Conservation (phyloP, 805 yeast genomes). For the Wickerhamiella sorbophila region DNA sequence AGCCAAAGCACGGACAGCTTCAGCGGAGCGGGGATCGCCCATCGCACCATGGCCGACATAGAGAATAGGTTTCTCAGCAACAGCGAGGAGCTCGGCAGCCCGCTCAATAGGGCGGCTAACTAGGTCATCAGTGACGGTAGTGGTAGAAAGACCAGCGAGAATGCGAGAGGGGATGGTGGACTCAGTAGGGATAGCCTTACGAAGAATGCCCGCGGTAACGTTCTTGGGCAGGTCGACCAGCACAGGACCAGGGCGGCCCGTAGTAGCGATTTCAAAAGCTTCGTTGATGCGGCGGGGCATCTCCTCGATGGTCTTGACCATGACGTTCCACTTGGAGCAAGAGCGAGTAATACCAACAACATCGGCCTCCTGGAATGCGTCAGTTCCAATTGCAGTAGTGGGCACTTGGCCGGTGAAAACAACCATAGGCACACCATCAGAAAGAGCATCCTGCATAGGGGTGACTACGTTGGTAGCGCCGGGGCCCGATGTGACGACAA, state of each 20-base stretch:
- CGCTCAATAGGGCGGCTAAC: constrained; percentile 59
- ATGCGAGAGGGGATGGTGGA: constrained; percentile 51
- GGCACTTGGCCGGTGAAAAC: constrained; percentile 97
- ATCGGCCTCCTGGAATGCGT: constrained; percentile 98
- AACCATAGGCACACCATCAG: constrained; percentile 94
- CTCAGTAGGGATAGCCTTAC: constrained; percentile 78
- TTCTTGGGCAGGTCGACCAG: constrained; percentile 96
- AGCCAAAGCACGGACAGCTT: constrained; percentile 75
- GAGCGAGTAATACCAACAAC: constrained; percentile 92
- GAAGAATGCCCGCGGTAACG: constrained; percentile 83
- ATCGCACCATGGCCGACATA: constrained; percentile 89
- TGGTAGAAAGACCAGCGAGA: constrained; percentile 51
- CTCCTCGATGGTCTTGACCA: constrained; percentile 92
- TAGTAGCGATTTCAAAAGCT: constrained; percentile 91
- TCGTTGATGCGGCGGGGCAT: constrained; percentile 91
- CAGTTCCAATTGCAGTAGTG: constrained; percentile 91
- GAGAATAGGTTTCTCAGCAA: constrained; percentile 74
- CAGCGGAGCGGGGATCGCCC: constrained; percentile 36
- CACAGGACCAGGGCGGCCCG: constrained; percentile 98
- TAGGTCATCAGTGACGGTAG: constrained; percentile 52
- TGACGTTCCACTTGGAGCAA: constrained; percentile 98
- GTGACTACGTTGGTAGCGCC: constrained; percentile 98
- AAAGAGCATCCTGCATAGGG: constrained; percentile 95
- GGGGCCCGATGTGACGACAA: constrained; percentile 96
- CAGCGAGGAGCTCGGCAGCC: constrained; percentile 64